Conservation (phyloP, 1,139 yeast genomes). For the Geotrichum fermentans region DNA sequence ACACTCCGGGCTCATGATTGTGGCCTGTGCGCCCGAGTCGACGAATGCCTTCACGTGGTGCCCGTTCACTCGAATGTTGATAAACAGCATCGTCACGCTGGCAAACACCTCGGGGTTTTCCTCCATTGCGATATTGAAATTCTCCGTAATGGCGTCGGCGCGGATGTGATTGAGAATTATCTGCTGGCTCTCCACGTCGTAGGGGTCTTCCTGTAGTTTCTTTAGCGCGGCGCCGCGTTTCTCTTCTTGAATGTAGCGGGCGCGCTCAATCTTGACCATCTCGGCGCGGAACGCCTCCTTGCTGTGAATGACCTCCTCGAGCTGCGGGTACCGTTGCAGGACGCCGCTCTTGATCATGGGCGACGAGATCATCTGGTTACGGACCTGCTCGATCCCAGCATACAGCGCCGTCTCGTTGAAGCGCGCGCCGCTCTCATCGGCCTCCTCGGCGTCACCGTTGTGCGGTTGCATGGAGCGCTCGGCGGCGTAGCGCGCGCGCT, state of each 20-base stretch:
- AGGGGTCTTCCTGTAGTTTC: slow-evolving; percentile 58
- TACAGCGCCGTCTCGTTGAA: slow-evolving; percentile 20
- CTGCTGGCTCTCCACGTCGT: slow-evolving; percentile 66
- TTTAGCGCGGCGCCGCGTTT: slow-evolving; percentile 48
- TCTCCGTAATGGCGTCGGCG: slow-evolving; percentile 72
- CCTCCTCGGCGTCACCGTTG: neutral
- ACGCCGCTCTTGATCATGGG: slow-evolving; percentile 35
- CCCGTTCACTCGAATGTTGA: slow-evolving; percentile 73
- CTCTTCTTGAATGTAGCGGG: slow-evolving; percentile 33
- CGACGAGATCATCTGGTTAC: slow-evolving; percentile 36
- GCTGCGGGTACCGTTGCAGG: slow-evolving; percentile 36
- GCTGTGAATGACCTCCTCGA: slow-evolving; percentile 45
- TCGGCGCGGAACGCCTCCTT: slow-evolving; percentile 49
- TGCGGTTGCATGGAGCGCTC: slow-evolving; percentile 19
- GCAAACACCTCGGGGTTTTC: slow-evolving; percentile 88
- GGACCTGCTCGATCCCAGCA: slow-evolving; percentile 35
- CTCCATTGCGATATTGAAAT: slow-evolving; percentile 73
- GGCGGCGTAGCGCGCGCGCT: slow-evolving; percentile 20
- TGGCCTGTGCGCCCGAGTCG: slow-evolving; percentile 92
- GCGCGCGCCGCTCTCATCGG: neutral
- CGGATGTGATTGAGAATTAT: slow-evolving; percentile 64
- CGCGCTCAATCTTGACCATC: slow-evolving; percentile 39
- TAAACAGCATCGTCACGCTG: slow-evolving; percentile 75
- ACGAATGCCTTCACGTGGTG: slow-evolving; percentile 84
- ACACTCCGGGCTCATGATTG: slow-evolving; percentile 71